Conservation (phyloP, 2,329 filamentous ascomycete species). For the Alternaria atra region DNA sequence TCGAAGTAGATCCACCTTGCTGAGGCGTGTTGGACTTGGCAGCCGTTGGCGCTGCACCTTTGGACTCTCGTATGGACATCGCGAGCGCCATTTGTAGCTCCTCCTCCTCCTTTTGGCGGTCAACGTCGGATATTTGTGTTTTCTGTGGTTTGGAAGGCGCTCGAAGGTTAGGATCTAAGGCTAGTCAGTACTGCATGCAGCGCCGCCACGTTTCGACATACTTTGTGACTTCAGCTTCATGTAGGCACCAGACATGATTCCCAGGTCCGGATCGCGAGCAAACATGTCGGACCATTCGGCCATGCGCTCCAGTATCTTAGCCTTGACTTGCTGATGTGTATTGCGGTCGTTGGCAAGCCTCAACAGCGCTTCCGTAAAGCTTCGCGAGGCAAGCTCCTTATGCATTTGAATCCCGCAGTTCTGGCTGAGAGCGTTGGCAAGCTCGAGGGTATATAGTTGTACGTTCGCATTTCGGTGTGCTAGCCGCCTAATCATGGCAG, state of each 20-base stretch:
- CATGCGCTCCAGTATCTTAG: slow-evolving; percentile 97
- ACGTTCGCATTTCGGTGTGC: slow-evolving; percentile 96
- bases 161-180: slow-evolving; percentile 84
- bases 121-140: slow-evolving; percentile 85
- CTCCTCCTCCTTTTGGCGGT: slow-evolving; percentile 95
- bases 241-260: slow-evolving; percentile 97
- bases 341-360: slow-evolving; percentile 92
- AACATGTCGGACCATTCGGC: slow-evolving; percentile 97
- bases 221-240: slow-evolving; percentile 80
- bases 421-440: slow-evolving; percentile 89
- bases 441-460: slow-evolving; percentile 89
- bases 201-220: slow-evolving; percentile 36
- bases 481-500: slow-evolving; percentile 88
- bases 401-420: slow-evolving; percentile 90
- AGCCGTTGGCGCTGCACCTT: slow-evolving; percentile 51
- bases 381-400: slow-evolving; percentile 87
- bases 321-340: slow-evolving; percentile 94
- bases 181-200: slow-evolving; percentile 18
- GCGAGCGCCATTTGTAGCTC: slow-evolving; percentile 96
- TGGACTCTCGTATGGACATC: slow-evolving; percentile 89
- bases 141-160: slow-evolving; percentile 93
- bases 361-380: slow-evolving; percentile 92
- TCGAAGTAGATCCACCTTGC: slow-evolving; percentile 37
- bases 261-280: slow-evolving; percentile 83
- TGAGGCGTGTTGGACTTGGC: slow-evolving; percentile 54